Conservation (phyloP, 2,329 filamentous ascomycete genomes). For the Penicillium sp. region DNA sequence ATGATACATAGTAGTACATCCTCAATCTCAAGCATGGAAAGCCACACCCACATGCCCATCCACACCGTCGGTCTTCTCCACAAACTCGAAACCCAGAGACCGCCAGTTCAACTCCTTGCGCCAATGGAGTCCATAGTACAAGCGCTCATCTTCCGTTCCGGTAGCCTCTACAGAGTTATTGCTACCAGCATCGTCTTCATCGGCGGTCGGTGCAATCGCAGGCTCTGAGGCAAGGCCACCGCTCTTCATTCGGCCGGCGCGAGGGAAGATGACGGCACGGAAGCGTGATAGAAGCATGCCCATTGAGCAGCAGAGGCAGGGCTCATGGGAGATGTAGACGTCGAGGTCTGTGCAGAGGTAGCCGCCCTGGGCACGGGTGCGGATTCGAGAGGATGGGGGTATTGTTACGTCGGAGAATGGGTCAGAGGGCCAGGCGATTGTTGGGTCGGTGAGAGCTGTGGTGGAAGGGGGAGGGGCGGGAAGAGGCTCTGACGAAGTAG, state of each 20-base stretch:
- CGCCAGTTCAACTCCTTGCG: slow-evolving; percentile 54
- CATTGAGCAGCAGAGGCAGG: slow-evolving; percentile 96
- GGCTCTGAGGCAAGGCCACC: slow-evolving; percentile 76
- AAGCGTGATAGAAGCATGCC: slow-evolving; percentile 91
- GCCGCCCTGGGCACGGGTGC: slow-evolving; percentile 69
- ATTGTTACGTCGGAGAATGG: background rate
- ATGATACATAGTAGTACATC: background rate
- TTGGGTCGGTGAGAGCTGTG: slow-evolving; percentile 1
- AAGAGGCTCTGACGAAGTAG: slow-evolving; percentile 1
- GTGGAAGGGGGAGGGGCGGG: slow-evolving; percentile 12
- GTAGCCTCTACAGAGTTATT: slow-evolving; percentile 9
- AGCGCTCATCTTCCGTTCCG: slow-evolving; percentile 7
- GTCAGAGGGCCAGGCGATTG: background rate
- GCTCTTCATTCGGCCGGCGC: slow-evolving; percentile 65
- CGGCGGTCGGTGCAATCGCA: slow-evolving; percentile 19
- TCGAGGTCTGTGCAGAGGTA: slow-evolving; percentile 94
- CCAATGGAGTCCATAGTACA: slow-evolving; percentile 60
- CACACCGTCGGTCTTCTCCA: slow-evolving; percentile 29
- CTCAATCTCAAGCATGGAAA: slow-evolving; percentile 20
- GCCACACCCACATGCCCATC: slow-evolving; percentile 2
- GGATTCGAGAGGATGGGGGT: slow-evolving; percentile 56
- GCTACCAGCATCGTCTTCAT: slow-evolving; percentile 12
- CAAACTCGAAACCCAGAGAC: slow-evolving; percentile 46
- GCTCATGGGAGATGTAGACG: slow-evolving; percentile 91
- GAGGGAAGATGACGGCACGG: slow-evolving; percentile 69